Percentiles rank a stretch among this genome's conserved stretches.
Evolutionary conservation across 768 basidiomycete species (phyloP).

Genomic region (Hypholoma sublateritium): DNA sequence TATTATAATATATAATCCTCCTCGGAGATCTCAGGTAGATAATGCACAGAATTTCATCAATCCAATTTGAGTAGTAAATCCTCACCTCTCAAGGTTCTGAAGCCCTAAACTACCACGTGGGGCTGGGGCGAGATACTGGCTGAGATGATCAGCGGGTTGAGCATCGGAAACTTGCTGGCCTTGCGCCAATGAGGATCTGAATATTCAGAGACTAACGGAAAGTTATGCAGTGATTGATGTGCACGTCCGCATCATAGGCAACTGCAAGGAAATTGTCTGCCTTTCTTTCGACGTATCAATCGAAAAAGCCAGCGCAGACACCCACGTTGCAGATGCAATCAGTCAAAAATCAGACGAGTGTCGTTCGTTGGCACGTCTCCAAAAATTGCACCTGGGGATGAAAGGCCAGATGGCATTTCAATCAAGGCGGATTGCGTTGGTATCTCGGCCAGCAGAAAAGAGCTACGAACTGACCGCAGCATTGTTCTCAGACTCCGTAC

Average conservation of each 20-base stretch:
- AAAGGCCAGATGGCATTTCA: not conserved
- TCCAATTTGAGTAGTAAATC: too few relatives aligned
- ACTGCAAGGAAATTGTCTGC: too few relatives aligned
- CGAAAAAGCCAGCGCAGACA: not conserved
- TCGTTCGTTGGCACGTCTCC: not conserved
- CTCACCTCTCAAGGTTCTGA: too few relatives aligned
- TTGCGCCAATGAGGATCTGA: not conserved
- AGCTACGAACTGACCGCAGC: not conserved
- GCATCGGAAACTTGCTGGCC: too few relatives aligned
- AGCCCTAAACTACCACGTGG: too few relatives aligned
- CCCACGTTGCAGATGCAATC: slow-evolving; percentile 1
- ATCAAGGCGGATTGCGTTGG: not conserved
- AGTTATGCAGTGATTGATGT: not conserved
- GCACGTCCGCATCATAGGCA: not conserved
- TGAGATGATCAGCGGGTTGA: too few relatives aligned
- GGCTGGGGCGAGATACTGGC: too few relatives aligned
- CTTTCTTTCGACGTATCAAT: not conserved
- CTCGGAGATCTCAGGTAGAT: not conserved
- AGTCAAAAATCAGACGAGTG: not conserved
- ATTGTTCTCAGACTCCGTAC: not conserved
- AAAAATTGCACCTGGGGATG: not conserved
- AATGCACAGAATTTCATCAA: too few relatives aligned
- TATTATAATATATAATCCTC: not conserved
- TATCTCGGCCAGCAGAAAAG: not conserved
- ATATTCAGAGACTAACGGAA: not conserved